Conservation (phyloP, 164 flowering plant species). For the Akebia trifoliata region DNA sequence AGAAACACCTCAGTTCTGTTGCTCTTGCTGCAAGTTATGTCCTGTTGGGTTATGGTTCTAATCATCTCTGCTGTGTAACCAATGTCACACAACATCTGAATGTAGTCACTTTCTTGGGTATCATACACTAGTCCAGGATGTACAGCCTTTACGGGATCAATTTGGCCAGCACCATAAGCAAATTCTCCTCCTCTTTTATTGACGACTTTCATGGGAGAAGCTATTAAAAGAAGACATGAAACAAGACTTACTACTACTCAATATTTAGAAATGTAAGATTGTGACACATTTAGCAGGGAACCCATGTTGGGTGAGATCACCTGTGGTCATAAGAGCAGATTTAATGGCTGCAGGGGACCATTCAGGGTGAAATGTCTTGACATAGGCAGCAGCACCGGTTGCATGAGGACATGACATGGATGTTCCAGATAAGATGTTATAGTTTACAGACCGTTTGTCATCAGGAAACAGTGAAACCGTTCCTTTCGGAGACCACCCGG, state of each 20-base stretch:
- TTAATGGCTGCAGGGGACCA: slow-evolving; percentile 54
- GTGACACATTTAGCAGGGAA: neutral
- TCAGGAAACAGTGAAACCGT: slow-evolving; percentile 5
- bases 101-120: slow-evolving; percentile 22
- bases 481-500: slow-evolving; percentile 39
- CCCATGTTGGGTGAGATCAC: slow-evolving; percentile 8
- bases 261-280: neutral
- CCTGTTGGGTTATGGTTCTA: too few species aligned
- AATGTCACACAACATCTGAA: slow-evolving; percentile 20
- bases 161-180: slow-evolving; percentile 45
- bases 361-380: slow-evolving; percentile 41
- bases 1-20: slow-evolving; percentile 12
- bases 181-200: slow-evolving; percentile 22
- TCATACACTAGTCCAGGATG: slow-evolving; percentile 50
- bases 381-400: slow-evolving; percentile 41
- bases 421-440: slow-evolving; percentile 38
- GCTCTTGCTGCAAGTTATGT: slow-evolving; percentile 15
- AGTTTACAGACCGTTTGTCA: slow-evolving; percentile 32
- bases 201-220: slow-evolving; percentile 8
- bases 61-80: neutral
- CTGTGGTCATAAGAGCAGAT: slow-evolving; percentile 54
- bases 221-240: slow-evolving; percentile 3
- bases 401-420: slow-evolving; percentile 59
- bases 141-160: slow-evolving; percentile 35
- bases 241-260: neutral